phyloP scores from a whole-genome alignment of 2,329 filamentous ascomycete species.

The Aspergillus sp. region DNA sequence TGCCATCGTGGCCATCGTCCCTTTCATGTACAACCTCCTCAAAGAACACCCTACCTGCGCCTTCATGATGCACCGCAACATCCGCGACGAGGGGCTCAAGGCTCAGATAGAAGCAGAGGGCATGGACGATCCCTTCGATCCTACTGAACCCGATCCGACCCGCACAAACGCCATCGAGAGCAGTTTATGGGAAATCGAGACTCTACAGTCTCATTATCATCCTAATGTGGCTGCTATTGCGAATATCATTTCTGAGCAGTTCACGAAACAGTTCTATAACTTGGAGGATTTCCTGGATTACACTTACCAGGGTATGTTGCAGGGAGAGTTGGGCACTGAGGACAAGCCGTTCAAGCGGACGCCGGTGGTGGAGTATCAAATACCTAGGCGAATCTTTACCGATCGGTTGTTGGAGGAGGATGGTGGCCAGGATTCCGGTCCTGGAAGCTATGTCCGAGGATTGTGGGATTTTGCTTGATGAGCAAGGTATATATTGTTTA shows the following conservation, averaged over 20 bases:
- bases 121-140: conserved; percentile 74
- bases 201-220: conserved; percentile 89
- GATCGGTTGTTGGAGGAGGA: conserved; percentile 45
- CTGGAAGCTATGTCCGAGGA: conserved; percentile 38
- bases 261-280: conserved; percentile 92
- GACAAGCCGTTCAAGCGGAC: conserved; percentile 79
- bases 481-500: neutral
- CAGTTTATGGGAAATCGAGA: conserved; percentile 91
- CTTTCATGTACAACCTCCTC: conserved; percentile 94
- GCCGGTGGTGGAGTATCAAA: conserved; percentile 90
- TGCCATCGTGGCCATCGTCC: conserved; percentile 83
- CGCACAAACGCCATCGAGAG: conserved; percentile 86
- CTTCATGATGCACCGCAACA: conserved; percentile 89
- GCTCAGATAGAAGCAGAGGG: conserved; percentile 62
- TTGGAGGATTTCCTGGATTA: conserved; percentile 98
- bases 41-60: conserved; percentile 87
- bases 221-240: conserved; percentile 93
- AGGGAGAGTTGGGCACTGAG: conserved; percentile 67
- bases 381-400: conserved; percentile 79
- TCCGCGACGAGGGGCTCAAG: conserved; percentile 60
- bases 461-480: conserved; percentile 42
- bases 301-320: conserved; percentile 75
- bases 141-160: conserved; percentile 77
- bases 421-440: conserved; percentile 41
- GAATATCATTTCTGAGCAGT: conserved; percentile 93